Evolutionary conservation across 2,329 filamentous ascomycete genomes (phyloP), one percentile per base, ranked within the genome.

Genomic region (Myriosclerotinia scirpicola): DNA sequence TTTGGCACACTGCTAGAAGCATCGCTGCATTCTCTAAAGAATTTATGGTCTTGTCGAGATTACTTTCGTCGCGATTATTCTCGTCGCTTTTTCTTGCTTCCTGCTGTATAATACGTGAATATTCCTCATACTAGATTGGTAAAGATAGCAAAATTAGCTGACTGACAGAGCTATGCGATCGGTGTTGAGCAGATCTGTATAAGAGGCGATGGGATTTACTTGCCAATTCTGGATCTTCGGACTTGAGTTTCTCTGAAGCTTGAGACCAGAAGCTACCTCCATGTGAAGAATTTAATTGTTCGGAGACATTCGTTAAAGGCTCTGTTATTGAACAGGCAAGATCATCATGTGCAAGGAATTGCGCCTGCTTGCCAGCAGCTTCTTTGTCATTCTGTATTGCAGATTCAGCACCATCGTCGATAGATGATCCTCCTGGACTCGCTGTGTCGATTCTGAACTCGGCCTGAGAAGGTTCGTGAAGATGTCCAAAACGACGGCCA

Each of bases 1-100:
- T 59, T 36, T 59, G 30, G 20, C 42, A 48, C 42, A 59, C 42
- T 22, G 17, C 44, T 5, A 59, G 56, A 36, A 59, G 56, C 12
- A 20, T 48, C 12, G 42, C 42, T 15, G 42, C 7, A 36, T 48
- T 46, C 3, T 20, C 12, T 11, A 59, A 6, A 11, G 12, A 15
- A 22, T 48, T 48, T 17, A 5, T 11, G 14, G 17, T n/a, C 26
- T 46, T 20, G 6, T 34, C n/a, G 0, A 30, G 4, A 2, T 17
- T 9, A 9, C 22, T 1, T 17, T 48, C 42, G 7, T 36, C 3
- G 7, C 20, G 4, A 2, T 17, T 9, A 9, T 36, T 1, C 11
- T 48, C 42, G 7, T 36, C 3, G 7, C 20, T 36, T 17, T 59
- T 22, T 12, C 20, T 26, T 46, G 11, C 26, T 48, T 48, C 26